Evolutionary conservation across 805 yeast genomes (phyloP).

Genomic region (Schizosaccharomyces cryophilus): DNA sequence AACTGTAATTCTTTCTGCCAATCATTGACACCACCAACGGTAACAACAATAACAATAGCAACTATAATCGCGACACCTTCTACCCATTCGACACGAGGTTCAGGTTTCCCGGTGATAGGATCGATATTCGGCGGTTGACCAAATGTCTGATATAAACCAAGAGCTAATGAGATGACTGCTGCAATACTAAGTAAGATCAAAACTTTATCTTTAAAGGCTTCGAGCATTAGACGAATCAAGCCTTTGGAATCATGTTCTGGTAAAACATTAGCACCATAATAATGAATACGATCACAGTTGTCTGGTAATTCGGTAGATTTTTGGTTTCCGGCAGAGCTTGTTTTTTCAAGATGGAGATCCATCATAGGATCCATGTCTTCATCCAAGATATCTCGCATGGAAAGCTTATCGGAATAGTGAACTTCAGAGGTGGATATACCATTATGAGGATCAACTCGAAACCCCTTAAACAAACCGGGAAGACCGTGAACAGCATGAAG

Average conservation of each 20-base stretch:
- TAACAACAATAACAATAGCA: constrained; percentile 71
- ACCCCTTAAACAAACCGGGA: neutral
- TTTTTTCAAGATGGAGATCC: neutral
- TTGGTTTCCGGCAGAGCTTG: neutral
- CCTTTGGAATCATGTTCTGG: constrained; percentile 54
- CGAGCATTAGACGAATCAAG: constrained; percentile 42
- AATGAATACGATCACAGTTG: constrained; percentile 16
- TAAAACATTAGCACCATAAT: constrained; percentile 43
- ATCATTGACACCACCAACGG: constrained; percentile 89
- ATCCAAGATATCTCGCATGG: neutral
- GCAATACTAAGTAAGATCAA: constrained; percentile 62
- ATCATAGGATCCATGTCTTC: neutral
- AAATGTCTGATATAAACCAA: constrained; percentile 80
- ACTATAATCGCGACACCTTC: constrained; percentile 94
- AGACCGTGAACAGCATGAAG: neutral
- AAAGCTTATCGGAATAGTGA: neutral
- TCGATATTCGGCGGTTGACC: constrained; percentile 62
- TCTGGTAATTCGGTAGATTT: neutral
- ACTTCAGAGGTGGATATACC: neutral
- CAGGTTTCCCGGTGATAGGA: constrained; percentile 37
- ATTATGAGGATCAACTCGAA: neutral
- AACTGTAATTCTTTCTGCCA: constrained; percentile 91
- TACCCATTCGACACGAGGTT: constrained; percentile 88
- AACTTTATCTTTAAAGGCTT: constrained; percentile 78
- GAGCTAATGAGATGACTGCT: constrained; percentile 66